These are phyloP conservation scores for Boletus rufocinnamomeus DNA, from an alignment of 768 basidiomycete genomes.

Conservation along the genomic window DNA sequence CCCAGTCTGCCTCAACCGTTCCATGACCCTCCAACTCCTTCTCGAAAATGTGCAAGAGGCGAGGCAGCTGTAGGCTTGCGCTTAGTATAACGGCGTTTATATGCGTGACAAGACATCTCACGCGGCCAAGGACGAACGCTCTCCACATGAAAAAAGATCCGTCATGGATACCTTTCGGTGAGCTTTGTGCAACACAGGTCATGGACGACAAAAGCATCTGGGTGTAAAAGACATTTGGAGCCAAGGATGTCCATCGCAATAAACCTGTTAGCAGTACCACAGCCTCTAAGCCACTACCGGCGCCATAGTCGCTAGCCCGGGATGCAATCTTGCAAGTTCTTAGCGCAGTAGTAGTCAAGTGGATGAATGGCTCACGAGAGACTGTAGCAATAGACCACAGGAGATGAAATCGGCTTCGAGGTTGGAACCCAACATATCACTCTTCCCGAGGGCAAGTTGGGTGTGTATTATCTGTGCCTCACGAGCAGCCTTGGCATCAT, in stretches of 20 bases:
- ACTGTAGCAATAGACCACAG: constrained; percentile 59
- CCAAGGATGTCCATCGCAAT: constrained; percentile 65
- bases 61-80: constrained; percentile 53
- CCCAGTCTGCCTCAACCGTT: constrained; percentile 58
- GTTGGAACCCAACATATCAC: constrained; percentile 54
- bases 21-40: constrained; percentile 51
- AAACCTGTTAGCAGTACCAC: constrained; percentile 56
- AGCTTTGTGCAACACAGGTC: constrained; percentile 58
- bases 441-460: constrained; percentile 59
- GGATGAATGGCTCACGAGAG: constrained; percentile 48
- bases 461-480: constrained; percentile 76
- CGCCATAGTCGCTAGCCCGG: constrained; percentile 61
- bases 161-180: constrained; percentile 33
- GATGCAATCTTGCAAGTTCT: constrained; percentile 49
- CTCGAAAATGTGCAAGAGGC: constrained; percentile 56
- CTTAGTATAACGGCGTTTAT: constrained; percentile 2
- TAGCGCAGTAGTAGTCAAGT: background rate
- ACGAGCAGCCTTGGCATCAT: constrained; percentile 67
- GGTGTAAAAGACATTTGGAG: constrained; percentile 63
- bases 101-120: constrained; percentile 37
- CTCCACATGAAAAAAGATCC: constrained; percentile 56
- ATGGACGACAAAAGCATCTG: constrained; percentile 67
- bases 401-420: constrained; percentile 68
- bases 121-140: constrained; percentile 70
- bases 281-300: constrained; percentile 55